phyloP scores from a whole-genome alignment of 257 asterid genomes.

The Anisodus acutangulus region DNA sequence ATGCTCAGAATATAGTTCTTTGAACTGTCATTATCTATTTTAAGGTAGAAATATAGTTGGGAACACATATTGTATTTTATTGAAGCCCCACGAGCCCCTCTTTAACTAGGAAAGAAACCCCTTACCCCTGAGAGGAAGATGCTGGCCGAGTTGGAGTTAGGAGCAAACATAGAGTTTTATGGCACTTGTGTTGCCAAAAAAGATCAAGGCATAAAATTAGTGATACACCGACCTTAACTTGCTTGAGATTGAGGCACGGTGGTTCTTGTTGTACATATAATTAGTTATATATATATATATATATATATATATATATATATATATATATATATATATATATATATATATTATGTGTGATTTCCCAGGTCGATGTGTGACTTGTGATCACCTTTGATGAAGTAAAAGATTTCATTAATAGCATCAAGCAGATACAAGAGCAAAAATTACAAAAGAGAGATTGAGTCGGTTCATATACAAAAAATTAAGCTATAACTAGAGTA shows the following conservation, averaged over 20 bases:
- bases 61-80: background rate
- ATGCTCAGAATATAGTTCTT: background rate
- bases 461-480: background rate
- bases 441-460: background rate
- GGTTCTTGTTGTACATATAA: background rate
- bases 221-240: background rate
- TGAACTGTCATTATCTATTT: background rate
- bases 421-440: background rate
- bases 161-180: slow-evolving; percentile 27
- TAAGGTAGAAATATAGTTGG: background rate
- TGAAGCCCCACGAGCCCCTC: background rate
- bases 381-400: background rate
- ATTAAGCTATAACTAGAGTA: background rate
- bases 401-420: background rate
- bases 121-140: background rate
- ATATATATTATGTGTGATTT: slow-evolving; percentile 10
- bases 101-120: background rate
- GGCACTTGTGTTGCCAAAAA: slow-evolving; percentile 22
- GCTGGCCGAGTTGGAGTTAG: slow-evolving; percentile 30
- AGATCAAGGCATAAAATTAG: background rate
- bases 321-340: too few relatives aligned
- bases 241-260: background rate
- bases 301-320: background rate
- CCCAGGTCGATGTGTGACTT: background rate
- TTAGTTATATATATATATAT: background rate